Evolutionary conservation across 768 basidiomycete genomes (phyloP).

Genomic region (Auricularia heimuer): DNA sequence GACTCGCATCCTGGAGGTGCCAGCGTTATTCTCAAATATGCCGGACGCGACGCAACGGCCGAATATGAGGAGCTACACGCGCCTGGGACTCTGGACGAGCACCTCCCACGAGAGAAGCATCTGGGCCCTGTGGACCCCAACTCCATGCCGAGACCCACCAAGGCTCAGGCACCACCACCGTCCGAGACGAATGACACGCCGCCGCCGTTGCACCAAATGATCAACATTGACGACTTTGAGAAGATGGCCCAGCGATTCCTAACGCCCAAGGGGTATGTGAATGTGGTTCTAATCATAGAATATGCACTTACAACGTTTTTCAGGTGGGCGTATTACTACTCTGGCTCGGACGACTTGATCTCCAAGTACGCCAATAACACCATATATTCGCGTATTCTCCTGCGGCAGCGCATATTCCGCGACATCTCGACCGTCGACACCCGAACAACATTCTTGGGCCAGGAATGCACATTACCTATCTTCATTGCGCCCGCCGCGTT

Average conservation of each 20-base stretch:
- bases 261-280: neutral
- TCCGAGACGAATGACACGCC: neutral
- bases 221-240: conserved; percentile 3
- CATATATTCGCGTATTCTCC: neutral
- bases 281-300: neutral
- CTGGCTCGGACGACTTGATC: neutral
- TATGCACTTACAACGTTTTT: neutral
- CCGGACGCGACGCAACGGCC: conserved; percentile 73
- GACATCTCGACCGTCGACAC: conserved; percentile 22
- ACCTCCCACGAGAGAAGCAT: conserved; percentile 60
- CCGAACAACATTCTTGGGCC: conserved; percentile 22
- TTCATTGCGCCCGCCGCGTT: conserved; percentile 34
- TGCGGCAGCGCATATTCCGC: conserved; percentile 10
- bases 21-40: conserved; percentile 73
- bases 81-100: conserved; percentile 64
- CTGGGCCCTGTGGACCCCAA: conserved; percentile 52
- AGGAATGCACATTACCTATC: conserved; percentile 22
- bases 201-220: conserved; percentile 1
- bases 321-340: neutral
- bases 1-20: conserved; percentile 64
- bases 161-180: neutral
- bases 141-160: neutral
- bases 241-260: conserved; percentile 1
- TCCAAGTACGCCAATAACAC: neutral
- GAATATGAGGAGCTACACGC: conserved; percentile 80